Conservation (phyloP, 2,329 filamentous ascomycete genomes). For the Cytospora piceae region DNA sequence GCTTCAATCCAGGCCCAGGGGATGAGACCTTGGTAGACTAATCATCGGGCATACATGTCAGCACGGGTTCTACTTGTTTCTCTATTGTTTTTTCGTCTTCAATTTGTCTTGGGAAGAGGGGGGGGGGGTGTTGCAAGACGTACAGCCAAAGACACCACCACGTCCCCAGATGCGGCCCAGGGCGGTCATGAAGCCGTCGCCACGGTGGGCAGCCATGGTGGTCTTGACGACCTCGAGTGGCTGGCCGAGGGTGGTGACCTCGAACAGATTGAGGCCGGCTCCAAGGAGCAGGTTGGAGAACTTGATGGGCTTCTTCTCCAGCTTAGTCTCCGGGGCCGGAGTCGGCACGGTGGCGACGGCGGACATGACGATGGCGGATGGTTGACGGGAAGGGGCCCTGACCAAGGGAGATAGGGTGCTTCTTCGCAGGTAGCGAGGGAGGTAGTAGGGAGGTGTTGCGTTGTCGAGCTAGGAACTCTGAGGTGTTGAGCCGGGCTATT, state of each 20-base stretch:
- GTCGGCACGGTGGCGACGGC: conserved; percentile 53
- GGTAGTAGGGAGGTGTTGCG: conserved; percentile 22
- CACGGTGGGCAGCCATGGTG: conserved; percentile 97
- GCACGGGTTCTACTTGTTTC: background rate
- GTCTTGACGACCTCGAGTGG: conserved; percentile 99
- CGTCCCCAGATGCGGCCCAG: conserved; percentile 89
- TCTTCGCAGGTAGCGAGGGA: conserved; percentile 64
- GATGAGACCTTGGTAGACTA: conserved; percentile 99
- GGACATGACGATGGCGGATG: conserved; percentile 63
- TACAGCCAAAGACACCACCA: conserved; percentile 93
- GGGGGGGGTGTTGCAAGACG: conserved; percentile 45
- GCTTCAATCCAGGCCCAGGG: conserved; percentile 99
- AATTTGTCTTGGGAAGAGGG: background rate
- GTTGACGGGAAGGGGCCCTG: conserved; percentile 71
- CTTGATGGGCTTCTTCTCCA: conserved; percentile 99
- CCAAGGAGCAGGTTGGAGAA: conserved; percentile 98
- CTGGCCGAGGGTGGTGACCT: conserved; percentile 71
- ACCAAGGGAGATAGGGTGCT: conserved; percentile 94
- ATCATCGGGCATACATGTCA: background rate
- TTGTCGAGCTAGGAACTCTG: background rate
- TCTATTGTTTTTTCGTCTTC: background rate
- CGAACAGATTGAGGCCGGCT: conserved; percentile 93
- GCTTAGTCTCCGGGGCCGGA: conserved; percentile 53
- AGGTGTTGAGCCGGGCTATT: background rate
- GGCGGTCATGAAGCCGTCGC: conserved; percentile 81